Percentiles rank a stretch among this genome's conserved stretches.
These are phyloP conservation scores for Pythium phragmitis DNA, from an alignment of 352 stramenopile species.

Conservation along the genomic window DNA sequence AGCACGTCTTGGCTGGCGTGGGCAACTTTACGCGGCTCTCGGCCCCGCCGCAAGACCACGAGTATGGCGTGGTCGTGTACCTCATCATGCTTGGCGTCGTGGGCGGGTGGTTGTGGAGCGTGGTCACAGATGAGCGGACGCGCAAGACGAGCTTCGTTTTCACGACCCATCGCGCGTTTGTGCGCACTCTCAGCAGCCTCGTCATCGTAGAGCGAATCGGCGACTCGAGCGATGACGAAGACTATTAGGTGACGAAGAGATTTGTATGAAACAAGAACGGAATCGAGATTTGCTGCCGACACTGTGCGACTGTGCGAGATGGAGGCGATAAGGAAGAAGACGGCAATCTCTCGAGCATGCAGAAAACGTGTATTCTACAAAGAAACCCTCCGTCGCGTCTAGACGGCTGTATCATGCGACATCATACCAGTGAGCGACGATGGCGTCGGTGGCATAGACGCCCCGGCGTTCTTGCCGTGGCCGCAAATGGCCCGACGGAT, in stretches of 20 bases:
- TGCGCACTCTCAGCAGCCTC: constrained; percentile 10
- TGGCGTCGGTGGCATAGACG: constrained; percentile 29
- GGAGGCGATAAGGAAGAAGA: background rate
- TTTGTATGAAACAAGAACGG: background rate
- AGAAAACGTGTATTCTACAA: constrained; percentile 21
- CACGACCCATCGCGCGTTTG: constrained; percentile 14
- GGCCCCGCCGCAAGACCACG: background rate
- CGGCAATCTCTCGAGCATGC: background rate
- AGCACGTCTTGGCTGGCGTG: background rate
- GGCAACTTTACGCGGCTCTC: constrained; percentile 5
- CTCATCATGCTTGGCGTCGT: constrained; percentile 23
- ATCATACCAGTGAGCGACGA: constrained; percentile 19
- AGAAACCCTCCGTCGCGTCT: background rate
- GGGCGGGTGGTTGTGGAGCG: constrained; percentile 22
- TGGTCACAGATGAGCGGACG: constrained; percentile 19
- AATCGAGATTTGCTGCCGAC: background rate
- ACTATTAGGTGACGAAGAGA: constrained; percentile 3
- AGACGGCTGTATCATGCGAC: constrained; percentile 25
- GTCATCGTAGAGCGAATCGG: constrained; percentile 23
- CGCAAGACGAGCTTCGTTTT: constrained; percentile 24
- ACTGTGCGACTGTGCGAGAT: no score
- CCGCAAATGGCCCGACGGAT: constrained; percentile 83
- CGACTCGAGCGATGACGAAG: constrained; percentile 15
- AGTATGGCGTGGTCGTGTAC: constrained; percentile 21
- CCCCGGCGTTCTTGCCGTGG: constrained; percentile 42